Evolutionary conservation across 345 rosid genomes (phyloP), one percentile per base, ranked within the genome.

Genomic region (Bruguiera gymnorhiza): DNA sequence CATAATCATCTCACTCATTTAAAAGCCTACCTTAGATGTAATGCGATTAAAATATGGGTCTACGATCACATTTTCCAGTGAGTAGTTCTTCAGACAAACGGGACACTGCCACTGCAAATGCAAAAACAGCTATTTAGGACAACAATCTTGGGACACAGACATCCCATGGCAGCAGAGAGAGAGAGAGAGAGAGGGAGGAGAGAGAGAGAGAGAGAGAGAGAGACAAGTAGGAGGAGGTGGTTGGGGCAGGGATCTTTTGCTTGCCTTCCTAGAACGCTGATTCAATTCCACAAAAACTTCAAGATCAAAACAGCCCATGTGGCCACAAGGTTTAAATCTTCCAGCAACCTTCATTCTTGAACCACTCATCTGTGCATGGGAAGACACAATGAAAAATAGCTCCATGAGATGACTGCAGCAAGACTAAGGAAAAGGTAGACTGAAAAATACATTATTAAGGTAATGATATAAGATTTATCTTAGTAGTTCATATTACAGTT

Each of bases 341-440:
- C 99, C 99, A 67, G 98, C 98, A 63, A 90, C 86, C 76, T 90
- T 95, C 84, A 95, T 92, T 82, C 99, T 87, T n/a, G 91, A 90
- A 67, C 97, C 99, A 75, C 99, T 95, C 94, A 88, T 90, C 99
- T 95, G 68, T 18, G 30, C 63, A 70, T 59, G 29, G 39, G 27
- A 29, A 26, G 65, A 51, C 19, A 55, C 19, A 55, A 19, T 27
- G 37, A 26, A 64, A 73, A 66, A 48, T 70, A 79, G 60, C 43
- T n/a, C 32, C 51, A 61, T 60, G 63, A 69, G n/a, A 32, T 29
- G 55, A 46, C 15, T 51, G 36, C 51, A 13, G 50, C 55, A 59
- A 51, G 20, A 58, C 34, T n/a, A 55, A 31, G 52, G 36, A 0
- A 31, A 26, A 16, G 6, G 15, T 39, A 11, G 23, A 31, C 21